Evolutionary conservation across 2,329 filamentous ascomycete species (phyloP), one percentile per base, ranked within the genome.

Genomic region (Drechslerella coelobrocha): DNA sequence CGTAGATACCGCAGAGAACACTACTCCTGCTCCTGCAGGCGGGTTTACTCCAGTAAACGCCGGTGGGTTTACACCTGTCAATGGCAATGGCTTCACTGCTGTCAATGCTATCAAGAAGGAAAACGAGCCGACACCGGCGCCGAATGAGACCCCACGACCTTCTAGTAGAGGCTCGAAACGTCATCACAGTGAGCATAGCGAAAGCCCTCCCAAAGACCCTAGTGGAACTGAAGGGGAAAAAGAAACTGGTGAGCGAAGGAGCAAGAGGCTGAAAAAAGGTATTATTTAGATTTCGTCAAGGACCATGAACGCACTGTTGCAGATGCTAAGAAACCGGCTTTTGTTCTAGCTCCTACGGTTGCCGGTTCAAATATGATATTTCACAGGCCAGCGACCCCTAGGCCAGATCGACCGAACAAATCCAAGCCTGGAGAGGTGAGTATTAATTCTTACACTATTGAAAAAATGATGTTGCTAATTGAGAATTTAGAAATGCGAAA

Each of bases 301-400:
- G 3, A 39, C 4, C 21, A 2, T 8, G 21, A 4, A 52, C 12
- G 34, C 34, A n/a, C 34, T 14, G 17, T 10, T 39, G 34, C 34
- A 39, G 8, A 8, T 48, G 21, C 24, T 57, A 47, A 48, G n/a
- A 37, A 73, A 74, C 81, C 79, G 24, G 24, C 60, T 75, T 24
- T 10, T 80, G 82, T 86, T 78, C 80, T 80, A 45, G 82, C 83
- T 34, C 91, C 93, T 45, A 96, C 91, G 31, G 91, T 99, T 74
- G 92, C 92, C 73, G 94, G 94, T 60, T 97, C 93, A 56, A 92
- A 97, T 80, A 97, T 97, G 92, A 94, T 91, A 72, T 86, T 93
- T 76, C 92, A 96, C 77, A 90, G 93, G 57, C 91, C 93, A 62
- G 88, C 88, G 14, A 79, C 81, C 7, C 90, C 88, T 17, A 85